Conservation (phyloP, 2,329 filamentous ascomycete genomes). For the Geoglossum cookeanum region DNA sequence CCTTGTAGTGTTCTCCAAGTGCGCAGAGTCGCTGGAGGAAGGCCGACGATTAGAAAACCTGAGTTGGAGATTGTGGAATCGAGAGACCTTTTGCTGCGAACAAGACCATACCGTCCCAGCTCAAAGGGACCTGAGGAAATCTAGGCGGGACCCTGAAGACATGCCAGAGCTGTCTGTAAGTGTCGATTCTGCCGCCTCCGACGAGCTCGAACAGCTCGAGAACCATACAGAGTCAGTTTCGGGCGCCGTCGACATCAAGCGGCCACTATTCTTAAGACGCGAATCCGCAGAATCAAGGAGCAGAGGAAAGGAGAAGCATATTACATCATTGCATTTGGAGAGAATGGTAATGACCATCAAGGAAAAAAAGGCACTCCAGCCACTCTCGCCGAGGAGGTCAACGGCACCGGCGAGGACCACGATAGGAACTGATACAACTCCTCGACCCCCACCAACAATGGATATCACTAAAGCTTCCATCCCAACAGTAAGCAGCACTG, state of each 20-base stretch:
- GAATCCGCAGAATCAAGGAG: conserved; percentile 53
- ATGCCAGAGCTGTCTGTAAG: conserved; percentile 59
- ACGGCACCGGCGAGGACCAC: conserved; percentile 3
- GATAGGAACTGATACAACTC: conserved; percentile 21
- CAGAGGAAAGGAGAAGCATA: conserved; percentile 63
- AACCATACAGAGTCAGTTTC: conserved; percentile 17
- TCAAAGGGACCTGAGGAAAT: conserved; percentile 8
- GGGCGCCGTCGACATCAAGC: conserved; percentile 32
- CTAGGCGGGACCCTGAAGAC: conserved; percentile 30
- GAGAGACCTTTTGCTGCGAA: conserved; percentile 79
- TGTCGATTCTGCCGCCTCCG: conserved; percentile 49
- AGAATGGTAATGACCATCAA: conserved; percentile 90
- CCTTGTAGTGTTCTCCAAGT: conserved; percentile 68
- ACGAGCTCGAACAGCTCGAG: conserved; percentile 35
- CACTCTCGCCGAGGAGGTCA: conserved; percentile 23
- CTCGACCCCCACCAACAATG: conserved; percentile 22
- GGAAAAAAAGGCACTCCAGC: conserved; percentile 53
- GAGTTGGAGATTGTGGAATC: conserved; percentile 87
- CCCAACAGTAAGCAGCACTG: conserved; percentile 6
- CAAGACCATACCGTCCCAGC: conserved; percentile 29
- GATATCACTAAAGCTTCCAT: conserved; percentile 3
- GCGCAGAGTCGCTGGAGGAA: conserved; percentile 83
- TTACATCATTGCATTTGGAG: conserved; percentile 80
- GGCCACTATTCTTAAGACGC: conserved; percentile 49
- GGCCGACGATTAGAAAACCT: conserved; percentile 85